phyloP scores from a whole-genome alignment of 2,329 filamentous ascomycete genomes.

The Xylariaceae sp. region DNA sequence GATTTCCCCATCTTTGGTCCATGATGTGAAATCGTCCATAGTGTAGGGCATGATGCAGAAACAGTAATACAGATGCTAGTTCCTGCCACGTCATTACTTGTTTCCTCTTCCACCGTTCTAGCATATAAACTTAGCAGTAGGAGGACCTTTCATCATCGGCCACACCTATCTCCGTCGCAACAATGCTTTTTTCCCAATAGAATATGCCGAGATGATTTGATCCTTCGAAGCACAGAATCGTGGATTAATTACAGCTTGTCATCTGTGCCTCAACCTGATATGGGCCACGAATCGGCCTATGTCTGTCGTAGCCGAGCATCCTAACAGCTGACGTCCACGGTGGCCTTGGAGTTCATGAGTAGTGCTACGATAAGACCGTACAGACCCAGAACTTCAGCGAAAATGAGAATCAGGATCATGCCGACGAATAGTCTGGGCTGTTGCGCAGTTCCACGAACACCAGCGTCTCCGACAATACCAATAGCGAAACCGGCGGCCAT shows the following conservation, averaged over 20 bases:
- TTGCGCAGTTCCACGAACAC: slow-evolving; percentile 85
- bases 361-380: slow-evolving; percentile 99
- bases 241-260: slow-evolving; percentile 30
- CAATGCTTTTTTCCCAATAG: slow-evolving; percentile 22
- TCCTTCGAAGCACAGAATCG: slow-evolving; percentile 23
- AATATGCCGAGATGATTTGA: slow-evolving; percentile 17
- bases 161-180: slow-evolving; percentile 20
- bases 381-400: slow-evolving; percentile 98
- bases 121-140: slow-evolving; percentile 22
- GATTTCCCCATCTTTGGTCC: slow-evolving; percentile 39
- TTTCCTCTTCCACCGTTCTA: slow-evolving; percentile 29
- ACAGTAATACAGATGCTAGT: slow-evolving; percentile 42
- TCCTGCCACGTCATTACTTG: slow-evolving; percentile 37
- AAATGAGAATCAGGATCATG: slow-evolving; percentile 99
- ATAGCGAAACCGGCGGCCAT: slow-evolving; percentile 86
- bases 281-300: slow-evolving; percentile 8
- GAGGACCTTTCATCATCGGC: slow-evolving; percentile 10
- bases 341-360: slow-evolving; percentile 97
- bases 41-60: slow-evolving; percentile 39
- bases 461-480: slow-evolving; percentile 86
- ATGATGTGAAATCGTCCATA: slow-evolving; percentile 39
- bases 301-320: slow-evolving; percentile 1
- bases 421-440: slow-evolving; percentile 89
- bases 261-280: slow-evolving; percentile 19
- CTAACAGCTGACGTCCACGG: slow-evolving; percentile 68